Base-by-base conservation (phyloP, 192 early-diverging fungal species). In the Dissophora ornata region DNA sequence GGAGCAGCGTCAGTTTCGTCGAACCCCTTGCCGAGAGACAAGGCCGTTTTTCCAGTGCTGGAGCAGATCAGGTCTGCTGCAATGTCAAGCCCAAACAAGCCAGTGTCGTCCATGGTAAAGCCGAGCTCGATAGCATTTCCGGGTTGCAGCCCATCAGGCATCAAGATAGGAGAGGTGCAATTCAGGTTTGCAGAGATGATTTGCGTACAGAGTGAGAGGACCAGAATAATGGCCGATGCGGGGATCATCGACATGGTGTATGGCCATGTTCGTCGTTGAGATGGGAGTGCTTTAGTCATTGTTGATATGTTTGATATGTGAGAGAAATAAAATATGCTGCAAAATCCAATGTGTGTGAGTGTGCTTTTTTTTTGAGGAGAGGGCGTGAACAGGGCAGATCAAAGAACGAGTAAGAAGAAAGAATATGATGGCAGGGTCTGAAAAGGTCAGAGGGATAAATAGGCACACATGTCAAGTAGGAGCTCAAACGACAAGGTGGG, bases 61-160 rank as follows among this genome's bases (percentile, higher is more conserved):
- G 54, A 48, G 47, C 69, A 71, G 61, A 71, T 44, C 13, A 71
- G 61, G 29, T 71, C 36, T 38, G 69, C 69, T 10, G 52, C 21
- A 19, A 71, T 62, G 11, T 19, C 42, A 2, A 53, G 50, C 0
- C 34, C 13, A 4, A 26, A 24, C 0, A 36, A 19, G 10, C 19
- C 19, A 13, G 36, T 6, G 3, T 5, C 4, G 18, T 55, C 26
- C 16, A 33, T 42, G 0, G 61, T 44, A 28, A 63, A 71, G 36
- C 36, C 53, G 26, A 71, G 61, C 4, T 51, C 28, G 13, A 71
- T 4, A 12, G 59, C n/a, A 10, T 40, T 57, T 22, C 54, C 69
- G 24, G 69, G 26, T 12, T 48, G 46, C 0, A 69, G 47, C 1
- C 25, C 40, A 29, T 11, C 8, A 34, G 50, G 24, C 10, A 16